Percentiles rank a stretch among this genome's conserved stretches.
These are phyloP conservation scores for Trichoderma aggressivum DNA, from an alignment of 2,329 filamentous ascomycete species.

Conservation along the genomic window DNA sequence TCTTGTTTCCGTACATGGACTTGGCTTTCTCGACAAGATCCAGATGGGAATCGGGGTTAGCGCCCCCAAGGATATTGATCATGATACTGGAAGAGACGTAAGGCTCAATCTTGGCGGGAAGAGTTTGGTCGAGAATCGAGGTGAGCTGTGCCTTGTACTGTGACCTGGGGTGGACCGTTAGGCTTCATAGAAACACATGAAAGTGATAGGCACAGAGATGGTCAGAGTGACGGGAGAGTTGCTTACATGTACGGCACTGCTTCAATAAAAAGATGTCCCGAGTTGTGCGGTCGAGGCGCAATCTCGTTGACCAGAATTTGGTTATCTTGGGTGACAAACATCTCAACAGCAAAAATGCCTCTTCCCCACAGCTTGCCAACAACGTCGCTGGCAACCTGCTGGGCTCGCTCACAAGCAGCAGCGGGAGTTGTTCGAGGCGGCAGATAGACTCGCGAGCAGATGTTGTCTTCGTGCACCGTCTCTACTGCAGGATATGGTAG, in stretches of 20 bases:
- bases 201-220: neutral
- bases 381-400: slow-evolving; percentile 74
- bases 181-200: too few species aligned
- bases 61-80: slow-evolving; percentile 76
- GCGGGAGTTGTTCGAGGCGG: slow-evolving; percentile 70
- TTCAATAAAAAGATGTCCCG: slow-evolving; percentile 93
- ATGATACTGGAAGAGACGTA: slow-evolving; percentile 65
- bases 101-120: slow-evolving; percentile 55
- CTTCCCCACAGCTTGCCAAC: slow-evolving; percentile 79
- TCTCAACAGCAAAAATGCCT: slow-evolving; percentile 93
- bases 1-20: slow-evolving; percentile 40
- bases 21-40: slow-evolving; percentile 46
- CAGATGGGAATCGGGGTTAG: slow-evolving; percentile 60
- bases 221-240: neutral
- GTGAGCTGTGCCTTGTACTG: slow-evolving; percentile 90
- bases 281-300: slow-evolving; percentile 80
- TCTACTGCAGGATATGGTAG: slow-evolving; percentile 87
- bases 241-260: slow-evolving; percentile 66
- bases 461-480: slow-evolving; percentile 90
- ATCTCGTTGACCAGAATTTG: slow-evolving; percentile 74
- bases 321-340: slow-evolving; percentile 79
- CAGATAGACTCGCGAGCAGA: slow-evolving; percentile 88
- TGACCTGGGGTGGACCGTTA: slow-evolving; percentile 41
- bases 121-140: slow-evolving; percentile 67
- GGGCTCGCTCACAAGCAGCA: slow-evolving; percentile 60